Evolutionary conservation across 2,329 filamentous ascomycete genomes (phyloP).

Genomic region (Talaromyces sp.): DNA sequence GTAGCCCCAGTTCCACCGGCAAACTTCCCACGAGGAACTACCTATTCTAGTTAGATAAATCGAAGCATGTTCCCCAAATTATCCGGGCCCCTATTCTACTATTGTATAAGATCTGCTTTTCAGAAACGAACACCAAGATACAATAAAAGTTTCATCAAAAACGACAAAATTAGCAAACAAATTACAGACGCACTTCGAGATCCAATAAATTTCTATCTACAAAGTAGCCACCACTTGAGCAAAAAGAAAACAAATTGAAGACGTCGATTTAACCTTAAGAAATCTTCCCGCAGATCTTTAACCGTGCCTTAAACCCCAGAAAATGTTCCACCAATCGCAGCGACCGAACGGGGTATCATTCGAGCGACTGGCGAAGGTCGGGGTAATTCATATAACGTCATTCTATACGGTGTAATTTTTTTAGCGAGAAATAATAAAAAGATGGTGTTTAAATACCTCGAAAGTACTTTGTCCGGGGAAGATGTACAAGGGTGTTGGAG

Average conservation of each 20-base stretch:
- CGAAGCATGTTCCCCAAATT: background rate
- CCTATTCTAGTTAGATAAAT: background rate
- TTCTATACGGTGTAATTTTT: background rate
- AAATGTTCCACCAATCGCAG: slow-evolving; percentile 18
- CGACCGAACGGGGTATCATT: background rate
- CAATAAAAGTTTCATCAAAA: background rate
- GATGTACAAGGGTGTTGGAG: background rate
- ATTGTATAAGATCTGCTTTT: background rate
- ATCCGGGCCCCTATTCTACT: background rate
- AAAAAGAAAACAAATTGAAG: background rate
- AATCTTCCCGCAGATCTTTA: background rate
- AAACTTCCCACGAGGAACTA: background rate
- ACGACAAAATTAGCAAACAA: background rate
- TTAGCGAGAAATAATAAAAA: background rate
- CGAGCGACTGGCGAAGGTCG: background rate
- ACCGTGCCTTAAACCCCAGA: background rate
- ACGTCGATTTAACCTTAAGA: background rate
- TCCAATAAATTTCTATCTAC: background rate
- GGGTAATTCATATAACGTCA: background rate
- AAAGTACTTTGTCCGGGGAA: background rate
- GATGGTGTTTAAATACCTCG: background rate
- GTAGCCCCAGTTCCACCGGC: background rate
- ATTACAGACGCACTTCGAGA: background rate
- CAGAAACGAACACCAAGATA: background rate
- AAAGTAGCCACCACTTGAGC: background rate